Evolutionary conservation across 179 eudicot genomes (phyloP).

Genomic region (Patellifolia procumbens): DNA sequence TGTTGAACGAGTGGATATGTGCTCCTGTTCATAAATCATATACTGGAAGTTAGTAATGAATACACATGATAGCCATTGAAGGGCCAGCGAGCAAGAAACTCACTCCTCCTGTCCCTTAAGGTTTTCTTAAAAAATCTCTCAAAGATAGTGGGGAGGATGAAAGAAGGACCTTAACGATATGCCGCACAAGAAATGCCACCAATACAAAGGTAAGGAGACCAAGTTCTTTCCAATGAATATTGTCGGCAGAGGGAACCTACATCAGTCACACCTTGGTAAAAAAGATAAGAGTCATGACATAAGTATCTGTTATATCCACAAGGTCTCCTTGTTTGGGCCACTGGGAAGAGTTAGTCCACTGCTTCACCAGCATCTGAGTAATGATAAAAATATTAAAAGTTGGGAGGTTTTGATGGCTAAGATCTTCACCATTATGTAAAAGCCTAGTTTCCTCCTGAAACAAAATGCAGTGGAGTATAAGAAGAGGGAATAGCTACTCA

Average conservation of each 20-base stretch:
- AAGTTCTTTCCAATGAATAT: conserved; percentile 84
- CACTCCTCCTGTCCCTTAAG: too few species aligned
- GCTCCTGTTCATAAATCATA: conserved; percentile 48
- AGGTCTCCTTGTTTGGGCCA: conserved; percentile 54
- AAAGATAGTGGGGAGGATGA: not conserved
- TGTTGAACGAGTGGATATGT: conserved; percentile 57
- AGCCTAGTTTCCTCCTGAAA: conserved; percentile 71
- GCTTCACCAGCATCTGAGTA: conserved; percentile 51
- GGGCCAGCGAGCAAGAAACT: not conserved
- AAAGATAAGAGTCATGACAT: not conserved
- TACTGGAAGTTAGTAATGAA: conserved; percentile 14
- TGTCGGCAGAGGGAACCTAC: conserved; percentile 61
- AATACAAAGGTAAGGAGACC: too few species aligned
- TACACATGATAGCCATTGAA: not conserved
- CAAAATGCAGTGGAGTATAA: conserved; percentile 16
- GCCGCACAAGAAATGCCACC: conserved; percentile 74
- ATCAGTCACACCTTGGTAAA: conserved; percentile 26
- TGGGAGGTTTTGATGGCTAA: too few species aligned
- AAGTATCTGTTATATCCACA: conserved; percentile 8
- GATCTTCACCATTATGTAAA: too few species aligned
- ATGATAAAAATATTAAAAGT: too few species aligned
- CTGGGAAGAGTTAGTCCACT: conserved; percentile 72
- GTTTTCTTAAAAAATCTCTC: not conserved
- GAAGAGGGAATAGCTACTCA: not conserved
- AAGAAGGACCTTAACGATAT: conserved; percentile 60